Evolutionary conservation across 768 basidiomycete genomes (phyloP), one percentile per base, ranked within the genome.

Genomic region (Hericium rajendrae): DNA sequence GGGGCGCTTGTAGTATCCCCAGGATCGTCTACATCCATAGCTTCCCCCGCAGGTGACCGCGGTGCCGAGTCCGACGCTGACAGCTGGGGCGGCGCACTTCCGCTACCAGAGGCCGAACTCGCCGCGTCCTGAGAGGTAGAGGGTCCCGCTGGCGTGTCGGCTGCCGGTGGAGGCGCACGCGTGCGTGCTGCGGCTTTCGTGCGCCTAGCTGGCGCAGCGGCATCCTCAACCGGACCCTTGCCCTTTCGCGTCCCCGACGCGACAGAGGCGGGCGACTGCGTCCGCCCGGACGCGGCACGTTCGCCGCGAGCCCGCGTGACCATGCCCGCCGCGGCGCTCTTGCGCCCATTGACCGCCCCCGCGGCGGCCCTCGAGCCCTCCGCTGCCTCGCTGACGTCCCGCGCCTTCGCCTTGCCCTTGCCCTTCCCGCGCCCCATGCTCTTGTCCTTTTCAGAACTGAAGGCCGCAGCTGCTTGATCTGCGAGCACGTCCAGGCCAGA

Each of bases 401-500:
- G 54, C 41, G 13, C 62, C 57, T 52, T 62, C 53, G 13, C 57
- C 54, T 37, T 65, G 60, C 46, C 58, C 57, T 62, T 60, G 24
- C 48, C 38, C 40, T 48, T 48, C 40, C 54, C 54, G 22, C 40
- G 40, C 10, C n/a, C 18, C 13, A 61, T 51, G 41, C 28, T 39
- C 6, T 56, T 62, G 16, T 55, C 65, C 60, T 73, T 65, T 64
- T 73, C 59, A 62, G 74, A 66, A 67, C 73, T 69, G 68, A 79
- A 62, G 16, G 57, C 62, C 18, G 83, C 83, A 4, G 87, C 83
- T 3, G 87, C 85, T 66, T 88, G 85, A 61, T 87, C 85, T 1
- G 86, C 87, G 38, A 88, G 71, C 8, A 89, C 85, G 63, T 89
- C 85, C 64, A 89, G 70, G 6, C 83, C 86, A 22, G 59, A 58